phyloP scores from a whole-genome alignment of 345 rosid species.

The Populus deltoides region DNA sequence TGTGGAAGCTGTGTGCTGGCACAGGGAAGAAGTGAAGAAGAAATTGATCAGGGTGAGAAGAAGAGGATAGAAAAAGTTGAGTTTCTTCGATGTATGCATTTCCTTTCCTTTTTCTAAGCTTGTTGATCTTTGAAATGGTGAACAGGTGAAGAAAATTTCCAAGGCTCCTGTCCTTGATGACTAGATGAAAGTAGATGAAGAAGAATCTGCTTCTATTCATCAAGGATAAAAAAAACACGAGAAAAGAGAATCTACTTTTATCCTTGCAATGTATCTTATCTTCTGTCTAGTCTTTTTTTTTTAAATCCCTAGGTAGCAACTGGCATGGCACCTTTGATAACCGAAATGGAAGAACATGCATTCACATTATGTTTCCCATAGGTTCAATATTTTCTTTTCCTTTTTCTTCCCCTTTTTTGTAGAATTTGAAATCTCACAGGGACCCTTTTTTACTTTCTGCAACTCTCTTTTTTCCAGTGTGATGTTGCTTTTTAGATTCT shows the following conservation, averaged over 20 bases:
- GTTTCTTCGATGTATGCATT: constrained; percentile 34
- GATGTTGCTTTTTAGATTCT: constrained; percentile 12
- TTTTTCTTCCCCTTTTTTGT: background rate
- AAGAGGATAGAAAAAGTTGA: constrained; percentile 9
- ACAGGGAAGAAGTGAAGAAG: constrained; percentile 16
- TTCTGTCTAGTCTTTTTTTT: background rate
- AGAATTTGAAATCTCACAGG: constrained; percentile 13
- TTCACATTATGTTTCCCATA: background rate
- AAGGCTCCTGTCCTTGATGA: background rate
- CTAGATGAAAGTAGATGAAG: background rate
- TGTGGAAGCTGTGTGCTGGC: constrained; percentile 14
- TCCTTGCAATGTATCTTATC: background rate
- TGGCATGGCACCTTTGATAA: constrained; percentile 1
- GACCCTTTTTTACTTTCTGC: background rate
- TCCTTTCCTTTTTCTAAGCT: background rate
- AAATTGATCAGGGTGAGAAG: constrained; percentile 17
- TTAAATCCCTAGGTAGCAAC: background rate
- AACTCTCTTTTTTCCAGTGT: background rate
- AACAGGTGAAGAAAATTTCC: background rate
- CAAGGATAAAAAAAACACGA: background rate
- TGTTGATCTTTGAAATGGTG: constrained; percentile 1
- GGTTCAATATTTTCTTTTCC: constrained; percentile 1
- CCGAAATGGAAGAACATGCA: background rate
- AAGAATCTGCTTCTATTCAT: constrained; percentile 8
- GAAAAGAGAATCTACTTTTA: constrained; percentile 14